Evolutionary conservation across 1,284 basidiomycete genomes (phyloP), one percentile per base, ranked within the genome.

Genomic region (Macrocybe sp.): DNA sequence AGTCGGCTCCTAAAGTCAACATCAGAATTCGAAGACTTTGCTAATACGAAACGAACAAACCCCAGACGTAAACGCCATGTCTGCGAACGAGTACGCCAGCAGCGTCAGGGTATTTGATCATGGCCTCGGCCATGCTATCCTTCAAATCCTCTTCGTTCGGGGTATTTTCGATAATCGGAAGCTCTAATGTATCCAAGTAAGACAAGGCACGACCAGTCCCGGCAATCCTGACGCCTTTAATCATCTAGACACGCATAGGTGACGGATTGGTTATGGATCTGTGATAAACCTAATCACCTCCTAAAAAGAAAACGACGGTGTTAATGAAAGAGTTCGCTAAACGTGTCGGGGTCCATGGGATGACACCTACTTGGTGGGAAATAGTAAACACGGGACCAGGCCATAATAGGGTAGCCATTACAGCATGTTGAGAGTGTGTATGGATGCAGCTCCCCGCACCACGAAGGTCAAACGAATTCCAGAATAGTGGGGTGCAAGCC

Each of bases 161-260:
- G 2, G 91, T 93, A 59, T 92, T 93, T 58, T 90, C 84, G 52
- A 93, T 93, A 59, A 93, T 92, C 0, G 89, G 91, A 4, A 93
- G 73, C 49, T 81, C 81, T n/a, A 93, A 75, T 2, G 88, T 92
- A 64, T 93, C 89, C 46, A 90, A 78, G 66, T 89, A 92, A 1
- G 86, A 85, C 51, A 92, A 63, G 0, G 89, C 78, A 30, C 71
- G 66, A 7, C 85, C 87, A 29, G 76, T 83, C 3, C 90, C 90
- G 7, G 78, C 85, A 14, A 83, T 62, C n/a, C 87, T 76, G 44
- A 93, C 79, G 34, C 90, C 91, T 66, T 92, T 93, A 64, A 93
- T 93, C 91, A 92, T 92, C 78, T 88, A 53, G 4, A 31, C 16
- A 28, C 2, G 30, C n/a, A 55, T 39, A 50, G 49, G 45, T 34